Evolutionary conservation across 371 early-diverging fungal species (phyloP), one percentile per base, ranked within the genome.

Genomic region (Capillidium heterosporum): DNA sequence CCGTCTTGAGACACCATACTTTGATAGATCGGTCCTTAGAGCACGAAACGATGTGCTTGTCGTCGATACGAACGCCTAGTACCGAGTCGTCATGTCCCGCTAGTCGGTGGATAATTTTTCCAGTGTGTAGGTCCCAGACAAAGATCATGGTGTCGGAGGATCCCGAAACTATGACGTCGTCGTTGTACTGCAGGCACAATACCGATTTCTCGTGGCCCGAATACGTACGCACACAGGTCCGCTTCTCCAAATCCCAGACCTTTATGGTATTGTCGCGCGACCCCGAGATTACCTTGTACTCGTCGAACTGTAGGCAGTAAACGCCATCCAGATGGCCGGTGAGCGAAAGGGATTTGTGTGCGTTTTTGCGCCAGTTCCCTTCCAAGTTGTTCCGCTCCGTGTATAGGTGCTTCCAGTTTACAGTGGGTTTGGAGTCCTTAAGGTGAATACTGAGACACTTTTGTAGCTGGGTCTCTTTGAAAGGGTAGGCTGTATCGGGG

Each of bases 301-400:
- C 67, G 58, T 86, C 84, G 59, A 85, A 85, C 65, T 89, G 94
- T 13, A 93, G 70, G 61, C 90, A 90, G 60, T 97, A 91, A 32
- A 99, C 87, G 26, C 89, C 82, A 57, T 95, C 97, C 0, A 71
- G 59, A 62, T 97, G 99, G 28, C 93, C 83, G 42, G 81, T 77
- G 32, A 86, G 73, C 11, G 71, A 67, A 27, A 71, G 67, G 15
- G 74, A 66, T 8, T 70, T 71, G 53, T 71, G 80, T 46, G 66
- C 61, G 1, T 86, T 89, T 13, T 64, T 59, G 13, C 64, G 66
- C 87, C 92, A 91, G 57, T 87, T 81, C 15, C 57, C 63, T 43
- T 77, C 73, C 31, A 87, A 66, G 32, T 64, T 28, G 21, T 55
- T 60, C 48, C 82, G 70, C 47, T 81, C 76, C 24, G 67, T 71